These are phyloP conservation scores for Sclerotinia trifoliorum DNA, from an alignment of 2,329 filamentous ascomycete species.

Conservation along the genomic window DNA sequence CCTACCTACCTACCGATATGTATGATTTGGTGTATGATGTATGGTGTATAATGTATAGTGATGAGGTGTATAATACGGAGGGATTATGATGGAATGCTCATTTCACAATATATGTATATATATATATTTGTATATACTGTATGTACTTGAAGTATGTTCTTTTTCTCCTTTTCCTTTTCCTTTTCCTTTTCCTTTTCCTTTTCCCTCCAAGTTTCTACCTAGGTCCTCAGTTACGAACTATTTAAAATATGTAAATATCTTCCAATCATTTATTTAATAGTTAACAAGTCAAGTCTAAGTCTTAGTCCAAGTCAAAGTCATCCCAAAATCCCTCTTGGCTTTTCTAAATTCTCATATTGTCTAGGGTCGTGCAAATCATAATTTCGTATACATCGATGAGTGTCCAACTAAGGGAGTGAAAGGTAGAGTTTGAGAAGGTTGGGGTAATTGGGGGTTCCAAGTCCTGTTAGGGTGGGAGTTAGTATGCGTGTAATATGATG, in stretches of 20 bases:
- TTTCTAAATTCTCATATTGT: background rate
- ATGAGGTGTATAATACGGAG: too few species aligned
- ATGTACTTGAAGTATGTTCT: background rate
- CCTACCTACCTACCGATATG: too few species aligned
- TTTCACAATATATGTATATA: too few species aligned
- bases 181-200: too few species aligned
- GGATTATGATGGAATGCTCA: background rate
- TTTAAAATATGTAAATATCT: background rate
- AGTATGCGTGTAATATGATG: background rate
- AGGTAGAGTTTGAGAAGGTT: conserved; percentile 13
- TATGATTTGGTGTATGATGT: too few species aligned
- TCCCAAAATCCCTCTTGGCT: too few species aligned
- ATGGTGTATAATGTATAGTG: too few species aligned
- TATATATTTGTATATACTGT: background rate
- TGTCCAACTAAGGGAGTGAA: conserved; percentile 8
- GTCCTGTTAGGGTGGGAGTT: conserved; percentile 3
- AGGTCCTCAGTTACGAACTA: too few species aligned
- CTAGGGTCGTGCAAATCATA: background rate
- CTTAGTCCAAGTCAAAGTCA: background rate
- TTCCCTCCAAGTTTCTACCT: background rate
- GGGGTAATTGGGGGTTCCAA: conserved; percentile 22
- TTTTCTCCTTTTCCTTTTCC: too few species aligned
- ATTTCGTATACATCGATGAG: background rate
- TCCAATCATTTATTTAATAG: background rate
- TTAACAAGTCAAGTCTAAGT: too few species aligned